Percentiles rank a stretch among this genome's conserved stretches.
These are phyloP conservation scores for Elsinoe perseae DNA, from an alignment of 2,329 filamentous ascomycete species.

Conservation along the genomic window DNA sequence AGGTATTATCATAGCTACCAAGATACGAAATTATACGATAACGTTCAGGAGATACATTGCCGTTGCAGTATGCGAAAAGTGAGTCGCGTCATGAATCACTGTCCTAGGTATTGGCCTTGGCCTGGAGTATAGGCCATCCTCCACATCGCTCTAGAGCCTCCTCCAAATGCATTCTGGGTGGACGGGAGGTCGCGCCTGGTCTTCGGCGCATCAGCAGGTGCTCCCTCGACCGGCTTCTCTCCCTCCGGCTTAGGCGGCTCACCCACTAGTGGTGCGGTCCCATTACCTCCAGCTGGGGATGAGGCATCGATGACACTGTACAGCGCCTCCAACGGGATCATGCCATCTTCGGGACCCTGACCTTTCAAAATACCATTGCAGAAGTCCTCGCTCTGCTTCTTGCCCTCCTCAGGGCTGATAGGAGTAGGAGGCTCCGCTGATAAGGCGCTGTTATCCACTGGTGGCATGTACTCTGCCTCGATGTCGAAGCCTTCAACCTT, in stretches of 20 bases:
- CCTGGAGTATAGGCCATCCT: neutral
- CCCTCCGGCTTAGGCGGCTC: neutral
- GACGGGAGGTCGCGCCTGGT: too few relatives aligned
- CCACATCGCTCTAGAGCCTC: neutral
- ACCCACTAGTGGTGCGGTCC: neutral
- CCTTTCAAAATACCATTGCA: too few relatives aligned
- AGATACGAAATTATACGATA: neutral
- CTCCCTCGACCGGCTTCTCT: neutral
- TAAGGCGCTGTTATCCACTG: neutral
- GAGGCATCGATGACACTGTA: neutral
- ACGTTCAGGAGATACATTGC: neutral
- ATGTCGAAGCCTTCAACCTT: neutral
- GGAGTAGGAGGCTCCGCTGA: too few relatives aligned
- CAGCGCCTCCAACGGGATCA: too few relatives aligned
- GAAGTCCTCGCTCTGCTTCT: too few relatives aligned
- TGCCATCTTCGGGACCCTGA: too few relatives aligned
- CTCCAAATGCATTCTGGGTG: too few relatives aligned
- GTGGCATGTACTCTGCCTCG: neutral
- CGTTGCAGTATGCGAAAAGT: neutral
- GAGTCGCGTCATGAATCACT: neutral
- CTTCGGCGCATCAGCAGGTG: neutral
- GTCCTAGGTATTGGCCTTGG: neutral
- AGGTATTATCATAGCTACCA: neutral
- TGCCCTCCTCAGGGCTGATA: too few relatives aligned
- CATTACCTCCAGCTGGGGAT: neutral